Conservation (phyloP, 1,284 basidiomycete genomes). For the Trichosporon sp. region DNA sequence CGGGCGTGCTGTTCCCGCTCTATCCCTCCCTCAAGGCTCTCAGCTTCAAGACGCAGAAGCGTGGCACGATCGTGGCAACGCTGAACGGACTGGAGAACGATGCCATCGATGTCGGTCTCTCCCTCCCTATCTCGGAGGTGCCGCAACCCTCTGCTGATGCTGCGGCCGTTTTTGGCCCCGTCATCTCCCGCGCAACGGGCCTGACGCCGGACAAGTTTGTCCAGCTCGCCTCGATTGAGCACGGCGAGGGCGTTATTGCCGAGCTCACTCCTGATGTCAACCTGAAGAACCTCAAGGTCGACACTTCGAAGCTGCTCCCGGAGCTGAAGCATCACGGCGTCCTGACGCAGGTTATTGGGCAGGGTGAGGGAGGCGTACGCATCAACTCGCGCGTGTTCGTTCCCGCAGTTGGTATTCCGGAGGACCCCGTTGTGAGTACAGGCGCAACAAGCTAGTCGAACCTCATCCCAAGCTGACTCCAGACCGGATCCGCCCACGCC, state of each 20-base stretch:
- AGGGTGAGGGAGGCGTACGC: background rate
- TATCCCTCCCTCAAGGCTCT: constrained; percentile 31
- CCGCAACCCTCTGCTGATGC: background rate
- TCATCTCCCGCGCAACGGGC: constrained; percentile 16
- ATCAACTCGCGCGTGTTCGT: constrained; percentile 42
- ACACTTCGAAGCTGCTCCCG: constrained; percentile 19
- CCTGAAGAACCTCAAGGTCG: constrained; percentile 17
- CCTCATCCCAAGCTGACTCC: background rate
- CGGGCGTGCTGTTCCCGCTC: constrained; percentile 29
- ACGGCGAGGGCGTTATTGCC: constrained; percentile 21
- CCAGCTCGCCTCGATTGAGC: constrained; percentile 20
- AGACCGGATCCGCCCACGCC: constrained; percentile 49
- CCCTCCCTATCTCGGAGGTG: constrained; percentile 2
- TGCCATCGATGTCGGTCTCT: constrained; percentile 1
- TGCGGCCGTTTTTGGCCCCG: background rate
- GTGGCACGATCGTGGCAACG: constrained; percentile 36
- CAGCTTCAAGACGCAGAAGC: constrained; percentile 33
- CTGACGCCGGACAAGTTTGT: constrained; percentile 18
- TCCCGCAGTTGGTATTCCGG: constrained; percentile 38
- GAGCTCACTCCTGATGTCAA: constrained; percentile 20
- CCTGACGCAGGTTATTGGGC: constrained; percentile 22
- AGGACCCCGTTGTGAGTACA: constrained; percentile 49
- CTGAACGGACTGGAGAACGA: constrained; percentile 1
- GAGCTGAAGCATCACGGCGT: constrained; percentile 17
- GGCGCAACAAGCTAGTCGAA: no score